Base-by-base conservation (phyloP, 2,329 filamentous ascomycete genomes). In the Coniochaeta hoffmannii region DNA sequence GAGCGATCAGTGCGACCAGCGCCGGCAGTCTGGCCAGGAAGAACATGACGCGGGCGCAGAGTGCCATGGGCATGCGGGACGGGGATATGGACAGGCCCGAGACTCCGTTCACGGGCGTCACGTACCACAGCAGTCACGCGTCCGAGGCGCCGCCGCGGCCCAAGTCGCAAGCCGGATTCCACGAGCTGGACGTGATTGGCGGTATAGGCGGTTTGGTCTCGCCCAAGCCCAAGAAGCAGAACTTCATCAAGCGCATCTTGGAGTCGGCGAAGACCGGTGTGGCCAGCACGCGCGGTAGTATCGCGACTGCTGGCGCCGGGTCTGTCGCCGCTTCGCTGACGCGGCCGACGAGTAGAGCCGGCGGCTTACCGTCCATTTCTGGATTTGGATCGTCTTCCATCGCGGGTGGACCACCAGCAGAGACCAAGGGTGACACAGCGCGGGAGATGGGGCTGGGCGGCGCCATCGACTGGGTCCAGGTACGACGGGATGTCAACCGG, bases 211-310 rank as follows among this genome's bases (percentile, higher is more conserved):
- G 93, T 0, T 79, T 97, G 9, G 77, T 85, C 7, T 75, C 79
- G 58, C 91, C 91, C 0, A 88, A 92, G 71, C 78, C 85, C 1
- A 90, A 89, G 60, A 94, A 90, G 69, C 86, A 87, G 59, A 93
- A 90, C 51, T 96, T 97, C 65, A 94, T 97, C 77, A 94, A 93
- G 71, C 95, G 96, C 66, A 93, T 97, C 63, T 83, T 97, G 30
- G 92, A 96, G 61, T 90, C 90, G 2, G 93, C 92, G 15, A 97
- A 96, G 74, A 97, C 93, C 0, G 90, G 91, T 31, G 92, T 95
- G 32, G 93, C 93, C 1, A 96, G 86, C 66, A 90, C 89, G 54
- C 83, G 93, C 59, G 94, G 88, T 61, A 96, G 88, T 60, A 90
- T 97, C 61, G 88, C 87, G 2, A 82, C 83, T 31, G 61, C 65